A percentile compares a stretch with the other conserved stretches of the same genome.
These are phyloP conservation scores for Betula pendula DNA, from an alignment of 306 rosid genomes.

Conservation along the genomic window DNA sequence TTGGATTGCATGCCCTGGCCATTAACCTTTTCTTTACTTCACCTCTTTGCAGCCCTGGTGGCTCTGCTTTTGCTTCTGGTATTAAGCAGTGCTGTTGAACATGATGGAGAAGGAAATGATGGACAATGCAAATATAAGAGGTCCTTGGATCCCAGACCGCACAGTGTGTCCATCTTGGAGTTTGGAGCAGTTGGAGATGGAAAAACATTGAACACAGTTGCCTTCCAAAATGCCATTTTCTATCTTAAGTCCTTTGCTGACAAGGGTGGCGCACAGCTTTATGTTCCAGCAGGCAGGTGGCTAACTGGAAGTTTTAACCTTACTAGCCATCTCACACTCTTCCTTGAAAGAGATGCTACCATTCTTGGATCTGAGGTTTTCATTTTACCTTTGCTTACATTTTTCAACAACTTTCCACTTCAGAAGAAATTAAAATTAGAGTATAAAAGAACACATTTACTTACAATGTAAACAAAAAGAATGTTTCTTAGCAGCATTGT, in stretches of 20 bases:
- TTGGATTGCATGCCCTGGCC: slow-evolving; percentile 1
- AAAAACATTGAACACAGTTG: slow-evolving; percentile 62
- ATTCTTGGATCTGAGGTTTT: slow-evolving; percentile 66
- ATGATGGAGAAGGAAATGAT: slow-evolving; percentile 27
- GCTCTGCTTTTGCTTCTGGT: slow-evolving; percentile 41
- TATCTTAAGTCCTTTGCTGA: slow-evolving; percentile 69
- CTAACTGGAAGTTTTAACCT: slow-evolving; percentile 69
- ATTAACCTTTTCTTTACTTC: slow-evolving; percentile 4
- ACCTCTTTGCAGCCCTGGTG: slow-evolving; percentile 25
- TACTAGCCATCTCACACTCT: slow-evolving; percentile 71
- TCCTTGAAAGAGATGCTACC: slow-evolving; percentile 58
- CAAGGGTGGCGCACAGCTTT: slow-evolving; percentile 75
- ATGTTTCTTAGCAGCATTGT: neutral
- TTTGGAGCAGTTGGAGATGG: slow-evolving; percentile 82
- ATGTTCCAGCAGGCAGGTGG: slow-evolving; percentile 68
- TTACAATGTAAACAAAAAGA: too few species aligned
- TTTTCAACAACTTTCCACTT: neutral
- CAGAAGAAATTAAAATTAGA: neutral
- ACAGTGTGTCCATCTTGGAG: slow-evolving; percentile 65
- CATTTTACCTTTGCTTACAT: neutral
- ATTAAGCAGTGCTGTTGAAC: slow-evolving; percentile 32
- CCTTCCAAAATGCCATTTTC: slow-evolving; percentile 68
- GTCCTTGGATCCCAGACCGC: slow-evolving; percentile 48
- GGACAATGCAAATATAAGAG: slow-evolving; percentile 33
- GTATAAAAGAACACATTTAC: neutral